Conservation (phyloP, 805 yeast genomes). For the Candida methanosorbosa region DNA sequence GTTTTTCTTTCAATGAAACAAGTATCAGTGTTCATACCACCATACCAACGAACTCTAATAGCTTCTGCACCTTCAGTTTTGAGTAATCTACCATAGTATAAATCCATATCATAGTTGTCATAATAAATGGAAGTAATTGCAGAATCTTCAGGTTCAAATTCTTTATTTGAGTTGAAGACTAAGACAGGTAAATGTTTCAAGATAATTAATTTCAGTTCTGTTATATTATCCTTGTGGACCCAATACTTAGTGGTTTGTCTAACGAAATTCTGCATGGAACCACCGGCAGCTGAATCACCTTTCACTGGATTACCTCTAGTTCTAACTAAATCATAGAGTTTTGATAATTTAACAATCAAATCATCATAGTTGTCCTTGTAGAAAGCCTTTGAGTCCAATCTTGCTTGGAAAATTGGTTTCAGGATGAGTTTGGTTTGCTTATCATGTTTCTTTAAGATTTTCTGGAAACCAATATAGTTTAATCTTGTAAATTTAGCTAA, state of each 20-base stretch:
- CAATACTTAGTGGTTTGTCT: constrained; percentile 98
- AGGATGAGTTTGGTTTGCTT: constrained; percentile 73
- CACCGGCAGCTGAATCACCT: constrained; percentile 98
- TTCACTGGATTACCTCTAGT: constrained; percentile 92
- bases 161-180: constrained; percentile 94
- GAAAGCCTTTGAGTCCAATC: constrained; percentile 90
- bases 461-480: constrained; percentile 95
- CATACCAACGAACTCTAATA: constrained; percentile 97
- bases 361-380: constrained; percentile 91
- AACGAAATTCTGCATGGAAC: constrained; percentile 93
- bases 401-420: constrained; percentile 87
- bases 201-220: constrained; percentile 87
- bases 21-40: constrained; percentile 90
- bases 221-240: constrained; percentile 92
- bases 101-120: constrained; percentile 82
- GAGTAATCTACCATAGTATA: constrained; percentile 88
- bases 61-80: constrained; percentile 99
- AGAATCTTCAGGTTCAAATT: constrained; percentile 87
- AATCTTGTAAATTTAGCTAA: constrained; percentile 87
- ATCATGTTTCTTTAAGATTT: constrained; percentile 94
- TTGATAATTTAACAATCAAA: constrained; percentile 81
- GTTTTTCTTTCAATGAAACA: constrained; percentile 96
- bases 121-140: constrained; percentile 96
- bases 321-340: constrained; percentile 83
- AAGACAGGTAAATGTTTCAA: constrained; percentile 94